These are phyloP conservation scores for Myxozyma lipomycoides DNA, from an alignment of 805 yeast genomes.

Conservation along the genomic window DNA sequence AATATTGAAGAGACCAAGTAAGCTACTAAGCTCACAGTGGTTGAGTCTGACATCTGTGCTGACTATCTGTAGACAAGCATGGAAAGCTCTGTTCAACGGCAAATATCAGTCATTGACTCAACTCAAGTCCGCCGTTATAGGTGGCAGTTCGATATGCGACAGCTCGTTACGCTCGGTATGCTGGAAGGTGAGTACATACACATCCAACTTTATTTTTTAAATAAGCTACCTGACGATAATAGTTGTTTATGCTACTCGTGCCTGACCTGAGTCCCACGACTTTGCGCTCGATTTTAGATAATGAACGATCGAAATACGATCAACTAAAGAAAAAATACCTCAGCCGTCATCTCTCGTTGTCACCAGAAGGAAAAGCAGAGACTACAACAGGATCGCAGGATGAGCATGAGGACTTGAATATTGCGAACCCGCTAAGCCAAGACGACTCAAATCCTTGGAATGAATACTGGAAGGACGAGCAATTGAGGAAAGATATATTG, in stretches of 20 bases:
- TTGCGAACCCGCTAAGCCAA: conserved; percentile 24
- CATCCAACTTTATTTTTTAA: neutral
- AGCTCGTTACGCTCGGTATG: conserved; percentile 19
- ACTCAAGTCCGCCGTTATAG: conserved; percentile 18
- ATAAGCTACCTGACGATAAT: neutral
- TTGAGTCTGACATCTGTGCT: too few species aligned
- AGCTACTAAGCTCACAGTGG: too few species aligned
- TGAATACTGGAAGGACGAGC: conserved; percentile 24
- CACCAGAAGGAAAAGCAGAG: conserved; percentile 3
- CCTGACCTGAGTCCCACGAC: conserved; percentile 27
- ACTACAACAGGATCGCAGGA: conserved; percentile 1
- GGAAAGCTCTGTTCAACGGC: conserved; percentile 15
- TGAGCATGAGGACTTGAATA: conserved; percentile 17
- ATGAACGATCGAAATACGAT: conserved; percentile 18
- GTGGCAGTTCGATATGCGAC: conserved; percentile 18
- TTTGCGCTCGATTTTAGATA: conserved; percentile 13
- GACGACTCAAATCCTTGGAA: conserved; percentile 28
- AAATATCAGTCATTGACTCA: conserved; percentile 15
- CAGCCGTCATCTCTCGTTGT: conserved; percentile 10
- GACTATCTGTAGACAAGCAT: conserved; percentile 3
- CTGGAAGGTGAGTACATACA: conserved; percentile 19
- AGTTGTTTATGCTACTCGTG: conserved; percentile 20
- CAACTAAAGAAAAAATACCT: conserved; percentile 15
- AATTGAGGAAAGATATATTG: conserved; percentile 29
- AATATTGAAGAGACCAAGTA: too few species aligned